Percentiles rank a stretch among this genome's conserved stretches.
Evolutionary conservation across 2,329 filamentous ascomycete genomes (phyloP).

Genomic region (Ophiostoma triangulosporum): DNA sequence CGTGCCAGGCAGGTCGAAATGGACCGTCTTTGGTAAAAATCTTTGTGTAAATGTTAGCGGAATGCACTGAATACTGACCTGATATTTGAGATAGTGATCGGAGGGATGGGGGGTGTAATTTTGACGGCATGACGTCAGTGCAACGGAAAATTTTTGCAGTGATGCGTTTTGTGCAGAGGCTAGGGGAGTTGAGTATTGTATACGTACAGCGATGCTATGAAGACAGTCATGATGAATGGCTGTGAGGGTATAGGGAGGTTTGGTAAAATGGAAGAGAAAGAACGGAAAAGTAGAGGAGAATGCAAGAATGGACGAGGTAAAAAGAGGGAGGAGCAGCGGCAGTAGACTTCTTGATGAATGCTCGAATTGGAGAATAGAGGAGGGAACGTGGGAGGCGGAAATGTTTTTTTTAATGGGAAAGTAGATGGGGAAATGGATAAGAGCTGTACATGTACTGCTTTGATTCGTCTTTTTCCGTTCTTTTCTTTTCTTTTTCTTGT

Average conservation of each 20-base stretch:
- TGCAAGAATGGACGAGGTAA: neutral
- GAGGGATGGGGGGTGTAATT: constrained; percentile 3
- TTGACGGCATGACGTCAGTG: constrained; percentile 13
- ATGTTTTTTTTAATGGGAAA: neutral
- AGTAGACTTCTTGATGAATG: neutral
- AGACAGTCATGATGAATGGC: constrained; percentile 20
- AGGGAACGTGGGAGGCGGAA: neutral
- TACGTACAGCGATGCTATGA: constrained; percentile 31
- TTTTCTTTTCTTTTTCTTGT: neutral
- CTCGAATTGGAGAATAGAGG: neutral
- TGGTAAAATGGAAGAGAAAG: neutral
- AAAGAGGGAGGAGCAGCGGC: neutral
- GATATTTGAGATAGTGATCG: neutral
- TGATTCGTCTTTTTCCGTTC: neutral
- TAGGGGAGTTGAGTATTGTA: neutral
- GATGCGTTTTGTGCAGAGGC: neutral
- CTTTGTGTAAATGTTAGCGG: constrained; percentile 48
- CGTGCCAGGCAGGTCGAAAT: constrained; percentile 59
- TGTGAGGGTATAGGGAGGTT: neutral
- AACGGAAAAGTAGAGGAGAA: neutral
- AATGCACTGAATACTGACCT: too few relatives aligned
- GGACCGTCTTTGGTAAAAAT: constrained; percentile 82
- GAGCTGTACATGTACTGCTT: neutral
- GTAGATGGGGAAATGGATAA: neutral
- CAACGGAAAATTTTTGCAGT: neutral